phyloP scores from a whole-genome alignment of 805 yeast genomes.

The Myxozyma lipomycoides region DNA sequence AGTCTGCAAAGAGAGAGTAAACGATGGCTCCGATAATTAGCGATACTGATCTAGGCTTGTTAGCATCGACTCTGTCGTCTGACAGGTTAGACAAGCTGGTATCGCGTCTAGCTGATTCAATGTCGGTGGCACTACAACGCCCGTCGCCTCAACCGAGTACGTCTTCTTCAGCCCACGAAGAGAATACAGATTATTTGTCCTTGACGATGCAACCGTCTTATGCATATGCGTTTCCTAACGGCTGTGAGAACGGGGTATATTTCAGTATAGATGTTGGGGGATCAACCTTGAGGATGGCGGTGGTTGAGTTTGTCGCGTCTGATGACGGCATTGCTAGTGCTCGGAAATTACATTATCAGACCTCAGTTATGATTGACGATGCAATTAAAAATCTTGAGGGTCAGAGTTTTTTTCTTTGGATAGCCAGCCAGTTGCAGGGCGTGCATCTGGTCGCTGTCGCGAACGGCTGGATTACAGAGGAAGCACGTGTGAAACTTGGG shows the following conservation, averaged over 20 bases:
- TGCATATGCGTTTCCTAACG: slow-evolving; percentile 72
- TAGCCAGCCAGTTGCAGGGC: slow-evolving; percentile 31
- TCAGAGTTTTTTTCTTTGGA: slow-evolving; percentile 35
- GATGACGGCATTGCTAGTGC: neutral
- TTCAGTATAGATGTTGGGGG: slow-evolving; percentile 91
- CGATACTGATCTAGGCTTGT: slow-evolving; percentile 17
- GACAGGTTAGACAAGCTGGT: slow-evolving; percentile 16
- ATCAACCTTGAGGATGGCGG: slow-evolving; percentile 85
- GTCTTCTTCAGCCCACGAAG: neutral
- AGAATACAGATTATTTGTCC: neutral
- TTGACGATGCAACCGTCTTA: slow-evolving; percentile 72
- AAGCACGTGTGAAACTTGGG: slow-evolving; percentile 28
- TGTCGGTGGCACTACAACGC: slow-evolving; percentile 14
- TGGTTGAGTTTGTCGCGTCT: slow-evolving; percentile 64
- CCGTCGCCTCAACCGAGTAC: neutral
- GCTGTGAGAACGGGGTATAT: slow-evolving; percentile 68
- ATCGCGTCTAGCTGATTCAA: slow-evolving; percentile 12
- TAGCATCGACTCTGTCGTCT: slow-evolving; percentile 13
- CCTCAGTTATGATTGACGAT: slow-evolving; percentile 27
- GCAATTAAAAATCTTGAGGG: slow-evolving; percentile 33
- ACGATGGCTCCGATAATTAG: slow-evolving; percentile 3
- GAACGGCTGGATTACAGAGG: slow-evolving; percentile 9
- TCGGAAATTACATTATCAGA: slow-evolving; percentile 24
- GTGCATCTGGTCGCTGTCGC: slow-evolving; percentile 7
- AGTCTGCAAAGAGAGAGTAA: no score